phyloP scores from a whole-genome alignment of 768 basidiomycete species.

The Tephrocybe sp. region DNA sequence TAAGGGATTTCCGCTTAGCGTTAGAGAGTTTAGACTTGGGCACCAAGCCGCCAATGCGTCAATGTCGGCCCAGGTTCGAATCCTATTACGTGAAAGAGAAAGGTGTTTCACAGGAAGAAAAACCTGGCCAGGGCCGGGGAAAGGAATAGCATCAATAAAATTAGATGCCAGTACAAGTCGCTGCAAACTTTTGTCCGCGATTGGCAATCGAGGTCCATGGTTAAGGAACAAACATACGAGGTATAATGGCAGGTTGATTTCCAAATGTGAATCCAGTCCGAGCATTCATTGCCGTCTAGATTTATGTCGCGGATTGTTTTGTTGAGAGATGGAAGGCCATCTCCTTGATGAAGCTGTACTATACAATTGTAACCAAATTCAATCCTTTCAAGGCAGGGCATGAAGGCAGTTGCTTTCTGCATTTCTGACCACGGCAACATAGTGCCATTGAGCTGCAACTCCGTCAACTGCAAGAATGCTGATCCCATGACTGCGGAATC shows the following conservation, averaged over 20 bases:
- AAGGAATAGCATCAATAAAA: constrained; percentile 47
- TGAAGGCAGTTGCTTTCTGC: constrained; percentile 40
- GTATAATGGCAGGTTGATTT: constrained; percentile 40
- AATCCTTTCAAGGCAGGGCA: constrained; percentile 52
- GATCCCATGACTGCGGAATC: constrained; percentile 25
- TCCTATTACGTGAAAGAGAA: constrained; percentile 57
- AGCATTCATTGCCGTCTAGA: constrained; percentile 64
- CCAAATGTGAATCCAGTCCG: constrained; percentile 52
- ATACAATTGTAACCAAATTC: constrained; percentile 76
- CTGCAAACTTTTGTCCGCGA: constrained; percentile 46
- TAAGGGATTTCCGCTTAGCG: constrained; percentile 63
- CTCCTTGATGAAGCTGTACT: constrained; percentile 24
- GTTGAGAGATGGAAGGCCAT: constrained; percentile 17
- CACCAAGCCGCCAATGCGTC: constrained; percentile 70
- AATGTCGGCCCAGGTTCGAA: constrained; percentile 59
- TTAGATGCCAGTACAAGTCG: constrained; percentile 70
- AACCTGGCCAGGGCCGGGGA: constrained; percentile 24
- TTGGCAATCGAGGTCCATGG: constrained; percentile 7
- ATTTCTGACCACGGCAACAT: constrained; percentile 72
- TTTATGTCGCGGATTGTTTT: constrained; percentile 53
- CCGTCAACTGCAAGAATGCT: constrained; percentile 52
- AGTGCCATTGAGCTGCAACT: constrained; percentile 75
- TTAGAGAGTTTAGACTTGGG: constrained; percentile 60
- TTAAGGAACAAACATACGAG: constrained; percentile 36
- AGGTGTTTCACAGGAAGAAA: constrained; percentile 50